Base-by-base conservation (phyloP, 495 filamentous ascomycete genomes). In the Aspergillus funiculosus region DNA sequence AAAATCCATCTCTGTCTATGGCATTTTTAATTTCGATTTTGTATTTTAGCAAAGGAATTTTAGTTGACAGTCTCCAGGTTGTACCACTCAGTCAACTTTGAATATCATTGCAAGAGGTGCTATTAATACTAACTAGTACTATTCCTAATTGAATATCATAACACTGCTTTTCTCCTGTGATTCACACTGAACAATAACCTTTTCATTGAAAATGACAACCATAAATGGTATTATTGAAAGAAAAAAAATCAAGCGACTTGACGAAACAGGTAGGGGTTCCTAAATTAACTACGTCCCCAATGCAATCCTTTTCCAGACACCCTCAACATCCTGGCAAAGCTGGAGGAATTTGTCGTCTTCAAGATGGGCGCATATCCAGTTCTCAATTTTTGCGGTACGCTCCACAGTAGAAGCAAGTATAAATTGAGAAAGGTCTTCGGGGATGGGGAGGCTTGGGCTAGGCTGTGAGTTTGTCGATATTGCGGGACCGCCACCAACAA, bases 281-380 rank as follows among this genome's bases (percentile, higher is more conserved):
- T 15, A 43, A 13, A 57, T 13, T 35, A 22, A 21, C 35, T 58
- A 44, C 26, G 50, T 56, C 2, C 72, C 69, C 48, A 73, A 53
- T 11, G 61, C 64, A 50, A 74, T 63, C 18, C 71, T 66, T 35
- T 47, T 57, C 70, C 72, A 76, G 6, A 63, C 54, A 1, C 54
- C 58, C 43, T 77, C 69, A 0, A 75, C 53, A 60, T 72, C 71
- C 35, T 66, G 54, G 22, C 63, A 68, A 9, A 77, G 55, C 28
- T 60, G 50, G 19, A 64, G 41, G 28, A 77, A 77, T 3, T 51
- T 56, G 21, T 73, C 67, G 34, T 77, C 69, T 22, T 71, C 53
- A 2, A 75, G 46, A 34, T 68, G 61, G 19, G 64, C 58, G 28
- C 64, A 68, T 38, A 77, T 68, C 69, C 67, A 67, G 8, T 63